phyloP scores from a whole-genome alignment of 169 alveolate species.

The Cryptosporidium felis region DNA sequence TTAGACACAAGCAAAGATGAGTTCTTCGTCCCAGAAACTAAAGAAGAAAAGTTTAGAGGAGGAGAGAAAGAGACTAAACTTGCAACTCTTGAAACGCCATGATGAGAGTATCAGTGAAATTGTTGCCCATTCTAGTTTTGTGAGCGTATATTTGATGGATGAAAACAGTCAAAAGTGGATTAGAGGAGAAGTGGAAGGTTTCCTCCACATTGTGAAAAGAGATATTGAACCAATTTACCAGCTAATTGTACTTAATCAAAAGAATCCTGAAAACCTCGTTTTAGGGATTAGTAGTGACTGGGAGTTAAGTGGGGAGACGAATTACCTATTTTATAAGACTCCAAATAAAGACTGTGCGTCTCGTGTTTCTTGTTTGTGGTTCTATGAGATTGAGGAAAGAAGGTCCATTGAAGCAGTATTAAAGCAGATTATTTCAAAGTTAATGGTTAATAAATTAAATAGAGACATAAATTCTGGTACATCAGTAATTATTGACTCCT shows the following conservation, averaged over 20 bases:
- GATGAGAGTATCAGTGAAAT: conserved; percentile 43
- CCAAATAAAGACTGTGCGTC: not conserved
- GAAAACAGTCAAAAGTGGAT: conserved; percentile 50
- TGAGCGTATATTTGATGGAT: conserved; percentile 69
- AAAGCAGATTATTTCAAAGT: conserved; percentile 20
- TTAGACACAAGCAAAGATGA: not conserved
- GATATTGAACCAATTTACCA: conserved; percentile 44
- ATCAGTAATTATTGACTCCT: not conserved
- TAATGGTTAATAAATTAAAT: not conserved
- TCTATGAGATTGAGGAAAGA: conserved; percentile 64
- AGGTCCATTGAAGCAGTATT: conserved; percentile 16
- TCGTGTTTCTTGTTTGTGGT: conserved; percentile 49
- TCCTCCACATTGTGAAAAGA: conserved; percentile 52
- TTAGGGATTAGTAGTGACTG: conserved; percentile 39
- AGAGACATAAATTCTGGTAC: not conserved
- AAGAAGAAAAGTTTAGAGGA: conserved; percentile 9
- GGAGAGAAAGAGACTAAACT: conserved; percentile 27
- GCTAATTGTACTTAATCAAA: conserved; percentile 54
- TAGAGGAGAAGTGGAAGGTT: conserved; percentile 70
- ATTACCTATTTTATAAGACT: conserved; percentile 38
- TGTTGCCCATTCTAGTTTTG: conserved; percentile 58
- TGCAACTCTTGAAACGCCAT: conserved; percentile 61
- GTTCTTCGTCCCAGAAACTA: not conserved
- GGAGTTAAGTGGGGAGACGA: conserved; percentile 67
- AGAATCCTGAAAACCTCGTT: conserved; percentile 62